These are phyloP conservation scores for Kodamaea suecica DNA, from an alignment of 1,139 yeast genomes.

Conservation along the genomic window DNA sequence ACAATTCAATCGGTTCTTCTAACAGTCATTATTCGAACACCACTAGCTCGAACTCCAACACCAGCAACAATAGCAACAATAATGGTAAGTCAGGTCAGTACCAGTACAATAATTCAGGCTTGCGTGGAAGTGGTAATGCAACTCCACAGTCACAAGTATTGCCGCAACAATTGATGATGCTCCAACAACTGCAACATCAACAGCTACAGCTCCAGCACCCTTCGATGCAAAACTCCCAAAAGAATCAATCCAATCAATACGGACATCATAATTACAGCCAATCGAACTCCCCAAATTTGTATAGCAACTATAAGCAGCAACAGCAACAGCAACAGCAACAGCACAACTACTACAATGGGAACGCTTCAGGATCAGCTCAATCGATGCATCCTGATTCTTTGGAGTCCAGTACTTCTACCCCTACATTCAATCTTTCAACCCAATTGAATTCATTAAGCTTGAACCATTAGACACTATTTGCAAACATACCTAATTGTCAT, in stretches of 20 bases:
- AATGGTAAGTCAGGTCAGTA: slow-evolving; percentile 10
- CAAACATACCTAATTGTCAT: background rate
- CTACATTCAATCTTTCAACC: slow-evolving; percentile 17
- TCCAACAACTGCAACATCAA: slow-evolving; percentile 23
- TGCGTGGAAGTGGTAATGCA: slow-evolving; percentile 18
- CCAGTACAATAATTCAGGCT: slow-evolving; percentile 12
- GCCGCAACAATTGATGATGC: slow-evolving; percentile 21
- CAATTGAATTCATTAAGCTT: slow-evolving; percentile 39
- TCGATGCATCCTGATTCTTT: slow-evolving; percentile 3
- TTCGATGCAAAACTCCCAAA: slow-evolving; percentile 4
- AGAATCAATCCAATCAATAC: slow-evolving; percentile 16
- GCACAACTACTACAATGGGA: background rate
- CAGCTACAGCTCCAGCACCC: slow-evolving; percentile 12
- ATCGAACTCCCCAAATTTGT: slow-evolving; percentile 28
- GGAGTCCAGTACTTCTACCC: slow-evolving; percentile 13
- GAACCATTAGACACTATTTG: slow-evolving; percentile 15
- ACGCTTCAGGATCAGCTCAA: background rate
- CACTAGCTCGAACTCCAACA: slow-evolving; percentile 4
- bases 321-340: slow-evolving; percentile 9
- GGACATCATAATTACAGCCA: slow-evolving; percentile 21
- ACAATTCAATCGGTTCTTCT: slow-evolving; percentile 13
- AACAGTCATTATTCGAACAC: slow-evolving; percentile 10
- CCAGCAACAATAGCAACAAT: slow-evolving; percentile 7
- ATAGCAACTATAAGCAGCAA: slow-evolving; percentile 19
- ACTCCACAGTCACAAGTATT: slow-evolving; percentile 21